Evolutionary conservation across 345 rosid species (phyloP).

Genomic region (Syzygium grande): DNA sequence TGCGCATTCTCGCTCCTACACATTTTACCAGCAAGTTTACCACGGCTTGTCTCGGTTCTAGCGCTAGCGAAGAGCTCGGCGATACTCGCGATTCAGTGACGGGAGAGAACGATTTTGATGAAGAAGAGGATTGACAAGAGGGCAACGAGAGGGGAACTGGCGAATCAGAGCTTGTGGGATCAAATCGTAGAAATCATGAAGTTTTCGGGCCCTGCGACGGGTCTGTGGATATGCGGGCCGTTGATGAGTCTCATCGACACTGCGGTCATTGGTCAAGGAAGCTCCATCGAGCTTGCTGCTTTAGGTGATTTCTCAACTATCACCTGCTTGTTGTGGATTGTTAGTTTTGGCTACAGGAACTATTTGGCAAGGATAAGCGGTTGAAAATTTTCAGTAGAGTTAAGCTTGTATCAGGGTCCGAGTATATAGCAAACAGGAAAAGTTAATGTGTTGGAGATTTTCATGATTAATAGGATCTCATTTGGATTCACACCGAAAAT

Average conservation of each 20-base stretch:
- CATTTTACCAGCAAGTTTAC: background rate
- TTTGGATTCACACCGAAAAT: background rate
- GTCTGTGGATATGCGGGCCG: slow-evolving; percentile 44
- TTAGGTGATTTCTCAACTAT: slow-evolving; percentile 14
- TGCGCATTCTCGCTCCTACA: background rate
- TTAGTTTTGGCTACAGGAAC: background rate
- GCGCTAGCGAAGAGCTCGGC: background rate
- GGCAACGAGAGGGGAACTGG: slow-evolving; percentile 10
- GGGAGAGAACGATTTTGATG: background rate
- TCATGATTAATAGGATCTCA: background rate
- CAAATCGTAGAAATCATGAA: slow-evolving; percentile 27
- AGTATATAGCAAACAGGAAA: background rate
- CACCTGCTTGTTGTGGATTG: background rate
- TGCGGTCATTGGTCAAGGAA: slow-evolving; percentile 34
- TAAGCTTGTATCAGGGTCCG: background rate
- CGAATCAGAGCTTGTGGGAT: slow-evolving; percentile 22
- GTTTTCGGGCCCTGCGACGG: slow-evolving; percentile 40
- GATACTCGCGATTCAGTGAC: background rate
- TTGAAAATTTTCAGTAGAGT: background rate
- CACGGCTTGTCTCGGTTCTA: background rate
- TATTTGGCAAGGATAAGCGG: background rate
- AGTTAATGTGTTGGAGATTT: background rate
- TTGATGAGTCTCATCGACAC: slow-evolving; percentile 40
- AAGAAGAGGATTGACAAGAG: background rate
- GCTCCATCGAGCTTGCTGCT: slow-evolving; percentile 46